Percentiles rank a stretch among this genome's conserved stretches.
phyloP scores from a whole-genome alignment of 2,329 filamentous ascomycete species.

The Fusarium denticulatum region DNA sequence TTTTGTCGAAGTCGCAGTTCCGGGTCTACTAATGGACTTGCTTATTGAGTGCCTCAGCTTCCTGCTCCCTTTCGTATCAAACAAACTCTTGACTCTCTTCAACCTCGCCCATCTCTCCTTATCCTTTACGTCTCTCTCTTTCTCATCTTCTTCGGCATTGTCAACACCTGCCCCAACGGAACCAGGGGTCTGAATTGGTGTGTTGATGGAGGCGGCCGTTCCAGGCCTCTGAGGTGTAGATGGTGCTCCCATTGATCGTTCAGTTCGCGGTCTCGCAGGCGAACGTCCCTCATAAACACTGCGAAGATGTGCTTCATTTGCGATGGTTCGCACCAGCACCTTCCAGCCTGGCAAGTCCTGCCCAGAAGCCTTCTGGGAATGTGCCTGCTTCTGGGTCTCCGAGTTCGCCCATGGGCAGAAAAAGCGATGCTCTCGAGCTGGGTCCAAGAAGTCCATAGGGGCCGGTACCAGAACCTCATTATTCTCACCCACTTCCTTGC shows the following conservation, averaged over 20 bases:
- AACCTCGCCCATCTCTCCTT: conserved; percentile 79
- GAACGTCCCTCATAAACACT: conserved; percentile 48
- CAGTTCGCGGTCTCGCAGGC: conserved; percentile 20
- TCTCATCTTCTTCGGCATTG: conserved; percentile 52
- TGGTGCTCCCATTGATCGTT: conserved; percentile 23
- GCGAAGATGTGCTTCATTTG: conserved; percentile 67
- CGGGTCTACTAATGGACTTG: conserved; percentile 53
- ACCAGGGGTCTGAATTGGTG: conserved; percentile 24
- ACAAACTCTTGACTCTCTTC: conserved; percentile 75
- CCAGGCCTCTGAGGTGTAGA: conserved; percentile 36
- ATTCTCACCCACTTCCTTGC: conserved; percentile 70
- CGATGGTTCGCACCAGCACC: conserved; percentile 62
- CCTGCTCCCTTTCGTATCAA: conserved; percentile 71
- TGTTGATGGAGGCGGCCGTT: conserved; percentile 23
- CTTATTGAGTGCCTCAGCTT: conserved; percentile 57
- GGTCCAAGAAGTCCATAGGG: conserved; percentile 74
- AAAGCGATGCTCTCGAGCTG: conserved; percentile 77
- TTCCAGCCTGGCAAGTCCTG: conserved; percentile 63
- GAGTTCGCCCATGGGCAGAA: conserved; percentile 85
- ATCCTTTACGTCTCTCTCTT: conserved; percentile 66
- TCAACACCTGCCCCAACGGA: conserved; percentile 18
- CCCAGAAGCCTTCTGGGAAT: conserved; percentile 47
- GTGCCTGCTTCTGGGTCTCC: conserved; percentile 62
- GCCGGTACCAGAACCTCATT: conserved; percentile 66
- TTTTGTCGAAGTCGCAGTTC: conserved; percentile 49